phyloP scores from a whole-genome alignment of 768 basidiomycete genomes.

The Zangia roseola region DNA sequence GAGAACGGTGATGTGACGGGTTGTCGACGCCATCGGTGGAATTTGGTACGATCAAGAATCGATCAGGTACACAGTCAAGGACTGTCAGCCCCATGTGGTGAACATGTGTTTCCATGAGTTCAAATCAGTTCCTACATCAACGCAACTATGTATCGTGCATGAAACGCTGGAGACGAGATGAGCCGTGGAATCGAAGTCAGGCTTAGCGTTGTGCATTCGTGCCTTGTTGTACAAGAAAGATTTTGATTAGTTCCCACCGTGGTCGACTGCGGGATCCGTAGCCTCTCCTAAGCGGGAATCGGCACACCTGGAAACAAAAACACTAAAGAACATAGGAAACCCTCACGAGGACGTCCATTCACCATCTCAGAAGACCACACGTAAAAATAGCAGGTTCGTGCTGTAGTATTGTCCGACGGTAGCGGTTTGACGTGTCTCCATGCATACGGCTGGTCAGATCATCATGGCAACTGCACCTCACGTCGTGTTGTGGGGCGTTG shows the following conservation, averaged over 20 bases:
- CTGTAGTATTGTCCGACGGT: background rate
- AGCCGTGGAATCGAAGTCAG: too few relatives aligned
- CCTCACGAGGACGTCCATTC: background rate
- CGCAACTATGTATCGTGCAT: too few relatives aligned
- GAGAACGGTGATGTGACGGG: conserved; percentile 40
- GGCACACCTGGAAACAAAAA: background rate
- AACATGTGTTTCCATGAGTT: too few relatives aligned
- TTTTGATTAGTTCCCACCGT: background rate
- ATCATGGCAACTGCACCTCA: conserved; percentile 23
- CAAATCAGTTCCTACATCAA: too few relatives aligned
- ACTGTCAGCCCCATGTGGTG: too few relatives aligned
- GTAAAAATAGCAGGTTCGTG: conserved; percentile 1
- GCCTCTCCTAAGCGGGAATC: too few relatives aligned
- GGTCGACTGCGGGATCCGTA: background rate
- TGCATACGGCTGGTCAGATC: background rate
- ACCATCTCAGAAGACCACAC: background rate
- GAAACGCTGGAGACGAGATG: too few relatives aligned
- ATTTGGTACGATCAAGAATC: too few relatives aligned
- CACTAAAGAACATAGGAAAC: background rate
- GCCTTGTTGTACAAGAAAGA: too few relatives aligned
- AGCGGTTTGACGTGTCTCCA: background rate
- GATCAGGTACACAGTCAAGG: too few relatives aligned
- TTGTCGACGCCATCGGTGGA: too few relatives aligned
- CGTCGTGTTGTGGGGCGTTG: conserved; percentile 27
- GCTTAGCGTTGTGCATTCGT: too few relatives aligned